Conservation (phyloP, 2,329 filamentous ascomycete genomes). For the Hawksworthiomyces lignivorus region DNA sequence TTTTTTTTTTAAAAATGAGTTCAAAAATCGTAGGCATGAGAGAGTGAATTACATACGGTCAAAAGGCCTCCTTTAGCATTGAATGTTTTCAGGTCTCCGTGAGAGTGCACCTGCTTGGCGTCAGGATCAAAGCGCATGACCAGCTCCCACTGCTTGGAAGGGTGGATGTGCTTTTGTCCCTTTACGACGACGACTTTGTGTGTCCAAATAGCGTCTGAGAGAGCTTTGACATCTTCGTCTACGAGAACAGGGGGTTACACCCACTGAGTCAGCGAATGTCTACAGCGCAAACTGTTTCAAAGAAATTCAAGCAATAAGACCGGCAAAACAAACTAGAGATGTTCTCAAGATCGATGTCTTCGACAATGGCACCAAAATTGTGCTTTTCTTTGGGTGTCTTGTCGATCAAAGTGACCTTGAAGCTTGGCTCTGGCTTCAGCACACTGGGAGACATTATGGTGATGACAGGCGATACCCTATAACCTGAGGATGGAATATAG, state of each 20-base stretch:
- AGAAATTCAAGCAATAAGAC: neutral
- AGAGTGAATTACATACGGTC: slow-evolving; percentile 6
- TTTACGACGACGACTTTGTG: slow-evolving; percentile 37
- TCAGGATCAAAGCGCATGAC: slow-evolving; percentile 34
- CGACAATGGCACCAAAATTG: slow-evolving; percentile 29
- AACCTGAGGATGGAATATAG: too few relatives aligned
- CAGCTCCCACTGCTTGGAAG: slow-evolving; percentile 37
- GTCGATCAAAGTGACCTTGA: slow-evolving; percentile 25
- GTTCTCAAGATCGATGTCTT: slow-evolving; percentile 29
- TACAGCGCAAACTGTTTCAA: too few relatives aligned
- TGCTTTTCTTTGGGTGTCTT: slow-evolving; percentile 27
- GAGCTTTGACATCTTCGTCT: slow-evolving; percentile 28
- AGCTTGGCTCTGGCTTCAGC: slow-evolving; percentile 23
- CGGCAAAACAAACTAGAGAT: slow-evolving; percentile 21
- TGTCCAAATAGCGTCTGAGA: slow-evolving; percentile 33
- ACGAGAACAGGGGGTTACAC: neutral
- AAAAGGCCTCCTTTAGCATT: slow-evolving; percentile 32
- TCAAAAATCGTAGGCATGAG: too few relatives aligned
- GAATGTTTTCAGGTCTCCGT: slow-evolving; percentile 33
- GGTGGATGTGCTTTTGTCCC: slow-evolving; percentile 31
- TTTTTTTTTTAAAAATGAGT: neutral
- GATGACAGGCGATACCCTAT: too few relatives aligned
- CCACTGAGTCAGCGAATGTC: too few relatives aligned
- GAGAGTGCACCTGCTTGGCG: slow-evolving; percentile 32
- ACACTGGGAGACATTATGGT: slow-evolving; percentile 3